A percentile compares a stretch with the other conserved stretches of the same genome.
phyloP scores from a whole-genome alignment of 139 green algal species.

The Chlamydomonas eustigma region DNA sequence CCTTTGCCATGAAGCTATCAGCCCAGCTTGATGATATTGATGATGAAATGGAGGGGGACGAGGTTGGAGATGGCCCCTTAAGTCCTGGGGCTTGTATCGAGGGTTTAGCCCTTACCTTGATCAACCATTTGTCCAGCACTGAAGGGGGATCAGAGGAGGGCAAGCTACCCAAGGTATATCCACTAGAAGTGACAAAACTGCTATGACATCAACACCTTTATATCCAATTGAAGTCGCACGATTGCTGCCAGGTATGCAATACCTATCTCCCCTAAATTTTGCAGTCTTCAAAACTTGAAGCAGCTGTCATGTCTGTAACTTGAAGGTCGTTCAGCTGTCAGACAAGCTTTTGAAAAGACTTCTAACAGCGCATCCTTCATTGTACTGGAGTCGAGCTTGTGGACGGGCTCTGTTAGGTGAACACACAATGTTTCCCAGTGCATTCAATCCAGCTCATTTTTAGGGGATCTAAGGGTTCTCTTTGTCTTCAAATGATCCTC shows the following conservation, averaged over 20 bases:
- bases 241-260: not conserved
- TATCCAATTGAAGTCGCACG: not conserved
- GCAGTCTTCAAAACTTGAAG: too few relatives aligned
- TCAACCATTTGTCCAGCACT: slow-evolving; percentile 20
- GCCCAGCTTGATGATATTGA: not conserved
- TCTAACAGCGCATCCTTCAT: slow-evolving; percentile 4
- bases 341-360: slow-evolving; percentile 29
- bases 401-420: slow-evolving; percentile 24
- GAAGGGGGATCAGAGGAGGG: slow-evolving; percentile 18
- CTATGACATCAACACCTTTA: not conserved
- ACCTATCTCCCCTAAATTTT: too few relatives aligned
- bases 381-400: slow-evolving; percentile 31
- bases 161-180: slow-evolving; percentile 5
- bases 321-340: not conserved
- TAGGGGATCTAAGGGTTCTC: not conserved
- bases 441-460: too few relatives aligned
- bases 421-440: too few relatives aligned
- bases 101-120: slow-evolving; percentile 26
- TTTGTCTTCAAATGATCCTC: not conserved
- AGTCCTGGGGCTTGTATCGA: slow-evolving; percentile 19
- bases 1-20: not conserved
- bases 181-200: not conserved
- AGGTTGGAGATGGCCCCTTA: not conserved
- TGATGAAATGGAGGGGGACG: not conserved
- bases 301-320: not conserved